These are phyloP conservation scores for Fraxinus xanthoxyloides DNA, from an alignment of 305 asterid genomes.

Conservation along the genomic window DNA sequence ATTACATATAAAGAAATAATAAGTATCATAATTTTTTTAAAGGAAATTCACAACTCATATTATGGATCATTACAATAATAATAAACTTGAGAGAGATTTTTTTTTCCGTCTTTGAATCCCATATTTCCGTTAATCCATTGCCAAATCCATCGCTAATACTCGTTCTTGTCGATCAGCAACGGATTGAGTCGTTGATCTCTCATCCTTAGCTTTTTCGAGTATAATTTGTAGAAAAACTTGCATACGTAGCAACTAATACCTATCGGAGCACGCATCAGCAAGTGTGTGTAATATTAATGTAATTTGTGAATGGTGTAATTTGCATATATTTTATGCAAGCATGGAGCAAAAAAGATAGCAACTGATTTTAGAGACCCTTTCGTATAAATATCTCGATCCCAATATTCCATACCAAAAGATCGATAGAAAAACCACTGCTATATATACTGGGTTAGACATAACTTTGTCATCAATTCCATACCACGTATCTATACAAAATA, in stretches of 20 bases:
- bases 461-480: background rate
- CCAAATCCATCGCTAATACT: background rate
- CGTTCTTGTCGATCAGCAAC: background rate
- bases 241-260: background rate
- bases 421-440: background rate
- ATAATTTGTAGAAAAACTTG: background rate
- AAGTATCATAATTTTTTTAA: background rate
- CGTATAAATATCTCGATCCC: conserved; percentile 40
- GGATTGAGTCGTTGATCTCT: background rate
- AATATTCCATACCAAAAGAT: conserved; percentile 5
- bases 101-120: background rate
- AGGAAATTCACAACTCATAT: background rate
- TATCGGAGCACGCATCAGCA: background rate
- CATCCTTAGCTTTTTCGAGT: background rate
- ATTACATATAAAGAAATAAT: no score
- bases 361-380: conserved; percentile 24
- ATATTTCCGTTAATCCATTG: background rate
- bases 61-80: background rate
- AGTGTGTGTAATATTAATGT: background rate
- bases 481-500: background rate
- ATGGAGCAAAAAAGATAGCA: conserved; percentile 40
- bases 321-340: conserved; percentile 18
- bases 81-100: background rate
- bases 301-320: background rate
- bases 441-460: conserved; percentile 20